phyloP scores from a whole-genome alignment of 1,284 basidiomycete species.

The Moesziomyces globuligerus region DNA sequence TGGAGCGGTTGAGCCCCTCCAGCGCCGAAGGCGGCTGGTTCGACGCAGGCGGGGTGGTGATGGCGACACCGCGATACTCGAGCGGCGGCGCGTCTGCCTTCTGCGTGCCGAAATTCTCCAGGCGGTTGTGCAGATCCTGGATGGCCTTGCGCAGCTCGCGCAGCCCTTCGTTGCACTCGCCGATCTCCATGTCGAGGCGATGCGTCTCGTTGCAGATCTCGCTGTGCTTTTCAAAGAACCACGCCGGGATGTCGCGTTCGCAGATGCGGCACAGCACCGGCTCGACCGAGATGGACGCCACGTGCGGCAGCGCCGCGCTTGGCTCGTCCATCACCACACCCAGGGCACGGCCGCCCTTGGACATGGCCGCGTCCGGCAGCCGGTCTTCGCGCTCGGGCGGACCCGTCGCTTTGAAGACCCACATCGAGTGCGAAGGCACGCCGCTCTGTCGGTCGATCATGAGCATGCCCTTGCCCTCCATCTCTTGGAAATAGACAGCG shows the following conservation, averaged over 20 bases:
- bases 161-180: slow-evolving; percentile 91
- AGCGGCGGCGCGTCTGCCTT: slow-evolving; percentile 66
- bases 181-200: slow-evolving; percentile 92
- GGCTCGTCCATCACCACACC: slow-evolving; percentile 39
- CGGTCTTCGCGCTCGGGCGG: slow-evolving; percentile 57
- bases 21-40: slow-evolving; percentile 66
- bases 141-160: slow-evolving; percentile 82
- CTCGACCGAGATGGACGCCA: slow-evolving; percentile 70
- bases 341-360: slow-evolving; percentile 32
- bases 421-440: slow-evolving; percentile 94
- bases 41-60: slow-evolving; percentile 58
- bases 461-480: slow-evolving; percentile 99
- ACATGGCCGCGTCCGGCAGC: slow-evolving; percentile 34
- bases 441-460: slow-evolving; percentile 91
- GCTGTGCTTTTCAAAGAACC: slow-evolving; percentile 99
- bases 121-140: slow-evolving; percentile 44
- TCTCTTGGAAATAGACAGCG: slow-evolving; percentile 77
- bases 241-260: slow-evolving; percentile 93
- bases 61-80: slow-evolving; percentile 86
- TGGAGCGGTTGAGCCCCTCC: slow-evolving; percentile 57
- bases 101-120: slow-evolving; percentile 43
- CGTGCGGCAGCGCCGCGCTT: slow-evolving; percentile 39
- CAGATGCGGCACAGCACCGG: slow-evolving; percentile 98
- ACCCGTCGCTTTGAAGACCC: slow-evolving; percentile 89
- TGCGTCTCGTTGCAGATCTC: slow-evolving; percentile 98